phyloP scores from a whole-genome alignment of 2,329 filamentous ascomycete genomes.

The Dactylellina leptospora region DNA sequence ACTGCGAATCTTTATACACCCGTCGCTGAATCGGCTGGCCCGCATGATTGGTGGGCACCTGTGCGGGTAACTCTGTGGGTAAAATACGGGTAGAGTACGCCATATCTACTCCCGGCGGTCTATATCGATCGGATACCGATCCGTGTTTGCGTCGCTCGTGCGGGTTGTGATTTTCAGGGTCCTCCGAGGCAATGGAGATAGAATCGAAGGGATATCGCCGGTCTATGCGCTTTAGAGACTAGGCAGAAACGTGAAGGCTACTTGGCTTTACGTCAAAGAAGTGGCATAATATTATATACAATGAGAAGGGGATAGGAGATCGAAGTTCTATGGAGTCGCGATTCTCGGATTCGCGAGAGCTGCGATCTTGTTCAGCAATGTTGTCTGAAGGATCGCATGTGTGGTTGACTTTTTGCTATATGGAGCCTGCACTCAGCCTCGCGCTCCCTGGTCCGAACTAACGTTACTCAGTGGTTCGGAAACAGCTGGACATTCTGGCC shows the following conservation, averaged over 20 bases:
- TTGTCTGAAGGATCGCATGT: slow-evolving; percentile 44
- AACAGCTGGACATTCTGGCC: background rate
- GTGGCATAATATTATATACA: slow-evolving; percentile 20
- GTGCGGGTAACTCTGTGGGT: slow-evolving; percentile 43
- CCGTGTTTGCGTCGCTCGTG: background rate
- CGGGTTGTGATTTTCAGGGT: too few relatives aligned
- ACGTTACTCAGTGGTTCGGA: slow-evolving; percentile 29
- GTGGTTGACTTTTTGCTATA: slow-evolving; percentile 7
- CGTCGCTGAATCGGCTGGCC: slow-evolving; percentile 17
- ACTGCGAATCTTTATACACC: slow-evolving; percentile 28
- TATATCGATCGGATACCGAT: slow-evolving; percentile 17
- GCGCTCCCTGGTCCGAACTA: slow-evolving; percentile 19
- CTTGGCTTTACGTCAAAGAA: slow-evolving; percentile 4
- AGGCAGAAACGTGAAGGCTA: background rate
- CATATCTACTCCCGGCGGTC: slow-evolving; percentile 5
- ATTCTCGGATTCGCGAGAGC: slow-evolving; percentile 5
- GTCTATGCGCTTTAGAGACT: slow-evolving; percentile 29
- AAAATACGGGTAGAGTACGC: slow-evolving; percentile 36
- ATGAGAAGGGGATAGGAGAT: background rate
- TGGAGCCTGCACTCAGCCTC: slow-evolving; percentile 38
- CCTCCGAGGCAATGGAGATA: too few relatives aligned
- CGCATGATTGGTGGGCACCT: slow-evolving; percentile 10
- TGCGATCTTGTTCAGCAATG: slow-evolving; percentile 10
- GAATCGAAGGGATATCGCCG: too few relatives aligned
- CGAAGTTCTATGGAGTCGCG: slow-evolving; percentile 8